Conservation (phyloP, 257 asterid genomes). For the Przewalskia tangutica region DNA sequence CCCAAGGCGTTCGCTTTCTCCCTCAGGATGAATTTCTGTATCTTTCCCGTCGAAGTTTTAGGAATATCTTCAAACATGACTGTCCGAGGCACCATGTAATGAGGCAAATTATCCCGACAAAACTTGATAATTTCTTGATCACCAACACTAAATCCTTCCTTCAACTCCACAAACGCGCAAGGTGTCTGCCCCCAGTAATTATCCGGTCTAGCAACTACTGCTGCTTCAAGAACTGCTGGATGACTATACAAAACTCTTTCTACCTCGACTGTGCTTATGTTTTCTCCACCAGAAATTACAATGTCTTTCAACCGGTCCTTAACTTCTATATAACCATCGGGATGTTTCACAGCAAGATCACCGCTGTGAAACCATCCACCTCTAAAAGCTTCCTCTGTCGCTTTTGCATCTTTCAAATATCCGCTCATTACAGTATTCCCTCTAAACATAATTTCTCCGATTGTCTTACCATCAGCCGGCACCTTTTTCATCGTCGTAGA, state of each 20-base stretch:
- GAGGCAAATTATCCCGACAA: conserved; percentile 27
- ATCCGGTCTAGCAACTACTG: conserved; percentile 29
- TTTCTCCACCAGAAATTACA: conserved; percentile 29
- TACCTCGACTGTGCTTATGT: conserved; percentile 30
- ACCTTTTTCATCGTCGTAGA: conserved; percentile 20
- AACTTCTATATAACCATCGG: conserved; percentile 25
- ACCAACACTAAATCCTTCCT: conserved; percentile 15
- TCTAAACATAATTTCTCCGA: conserved; percentile 30
- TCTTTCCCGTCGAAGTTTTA: conserved; percentile 30
- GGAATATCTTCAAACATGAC: conserved; percentile 28
- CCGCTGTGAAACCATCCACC: conserved; percentile 30
- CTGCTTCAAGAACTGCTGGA: conserved; percentile 27
- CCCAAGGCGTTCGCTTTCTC: conserved; percentile 25
- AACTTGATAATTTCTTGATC: conserved; percentile 18
- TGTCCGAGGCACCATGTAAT: conserved; percentile 27
- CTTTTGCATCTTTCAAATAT: conserved; percentile 17
- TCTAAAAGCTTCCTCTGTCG: conserved; percentile 25
- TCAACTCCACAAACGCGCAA: conserved; percentile 27
- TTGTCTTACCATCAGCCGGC: conserved; percentile 23
- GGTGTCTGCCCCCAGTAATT: conserved; percentile 32
- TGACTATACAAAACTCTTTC: conserved; percentile 22
- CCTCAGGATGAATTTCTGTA: conserved; percentile 24
- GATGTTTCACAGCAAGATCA: conserved; percentile 26
- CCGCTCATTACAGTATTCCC: conserved; percentile 33
- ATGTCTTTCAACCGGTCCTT: conserved; percentile 31